These are phyloP conservation scores for Bacidia rubella DNA, from an alignment of 495 filamentous ascomycete species.

Conservation along the genomic window DNA sequence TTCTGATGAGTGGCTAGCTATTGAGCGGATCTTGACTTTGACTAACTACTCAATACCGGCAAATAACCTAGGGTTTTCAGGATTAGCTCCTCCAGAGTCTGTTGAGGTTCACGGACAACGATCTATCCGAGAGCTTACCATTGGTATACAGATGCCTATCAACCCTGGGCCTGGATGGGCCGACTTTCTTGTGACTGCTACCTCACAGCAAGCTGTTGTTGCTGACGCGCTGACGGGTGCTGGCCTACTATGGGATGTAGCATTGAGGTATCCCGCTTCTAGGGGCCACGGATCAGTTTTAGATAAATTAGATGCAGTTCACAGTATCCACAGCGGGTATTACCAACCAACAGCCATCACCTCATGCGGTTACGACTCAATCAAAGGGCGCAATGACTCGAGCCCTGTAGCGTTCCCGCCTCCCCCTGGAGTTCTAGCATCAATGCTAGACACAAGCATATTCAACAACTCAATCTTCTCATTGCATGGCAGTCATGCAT, in stretches of 20 bases:
- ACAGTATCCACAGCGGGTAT: too few relatives aligned
- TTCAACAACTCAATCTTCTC: too few relatives aligned
- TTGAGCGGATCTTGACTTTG: constrained; percentile 2
- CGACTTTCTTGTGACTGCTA: neutral
- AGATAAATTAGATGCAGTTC: constrained; percentile 6
- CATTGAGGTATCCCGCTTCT: neutral
- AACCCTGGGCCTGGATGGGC: neutral
- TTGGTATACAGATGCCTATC: neutral
- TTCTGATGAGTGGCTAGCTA: too few relatives aligned
- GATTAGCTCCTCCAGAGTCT: neutral
- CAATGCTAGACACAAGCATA: too few relatives aligned
- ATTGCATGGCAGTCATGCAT: too few relatives aligned
- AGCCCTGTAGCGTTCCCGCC: too few relatives aligned
- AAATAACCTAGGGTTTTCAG: neutral
- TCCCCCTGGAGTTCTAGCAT: too few relatives aligned
- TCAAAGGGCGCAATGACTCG: too few relatives aligned
- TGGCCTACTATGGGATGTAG: constrained; percentile 1
- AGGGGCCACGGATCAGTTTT: neutral
- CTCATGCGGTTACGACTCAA: too few relatives aligned
- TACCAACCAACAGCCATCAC: too few relatives aligned
- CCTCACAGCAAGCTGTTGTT: constrained; percentile 5
- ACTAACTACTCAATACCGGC: neutral
- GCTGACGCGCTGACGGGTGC: constrained; percentile 8
- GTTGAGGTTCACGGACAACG: neutral
- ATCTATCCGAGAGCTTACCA: constrained; percentile 7